Percentiles rank a stretch among this genome's conserved stretches.
phyloP scores from a whole-genome alignment of 768 basidiomycete species.

The Leucogyrophana mollusca region DNA sequence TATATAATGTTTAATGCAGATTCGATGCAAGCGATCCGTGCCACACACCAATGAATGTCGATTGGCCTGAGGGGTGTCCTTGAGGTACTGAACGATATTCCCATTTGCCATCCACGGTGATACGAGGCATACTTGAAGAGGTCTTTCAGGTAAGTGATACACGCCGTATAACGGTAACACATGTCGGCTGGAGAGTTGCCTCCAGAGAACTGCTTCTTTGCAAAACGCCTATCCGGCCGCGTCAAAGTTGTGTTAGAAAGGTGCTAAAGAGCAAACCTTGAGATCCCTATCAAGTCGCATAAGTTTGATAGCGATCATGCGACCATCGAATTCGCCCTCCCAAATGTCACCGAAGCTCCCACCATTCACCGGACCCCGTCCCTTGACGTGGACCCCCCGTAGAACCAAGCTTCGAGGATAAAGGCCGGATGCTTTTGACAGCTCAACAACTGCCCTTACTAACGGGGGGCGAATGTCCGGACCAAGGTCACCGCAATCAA shows the following conservation, averaged over 20 bases:
- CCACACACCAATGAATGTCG: slow-evolving; percentile 5
- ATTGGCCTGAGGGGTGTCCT: background rate
- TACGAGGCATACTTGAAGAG: background rate
- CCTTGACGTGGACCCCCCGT: background rate
- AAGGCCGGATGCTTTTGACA: slow-evolving; percentile 26
- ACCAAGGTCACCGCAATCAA: slow-evolving; percentile 25
- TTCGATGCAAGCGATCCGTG: slow-evolving; percentile 1
- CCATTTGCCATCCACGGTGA: slow-evolving; percentile 16
- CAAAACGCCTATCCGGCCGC: slow-evolving; percentile 13
- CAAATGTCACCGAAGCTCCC: slow-evolving; percentile 17
- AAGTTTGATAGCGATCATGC: slow-evolving; percentile 14
- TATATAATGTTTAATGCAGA: slow-evolving; percentile 1
- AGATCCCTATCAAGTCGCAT: slow-evolving; percentile 7
- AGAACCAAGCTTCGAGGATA: slow-evolving; percentile 28
- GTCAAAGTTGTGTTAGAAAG: slow-evolving; percentile 9
- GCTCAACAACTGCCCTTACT: slow-evolving; percentile 19
- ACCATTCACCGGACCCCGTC: slow-evolving; percentile 5
- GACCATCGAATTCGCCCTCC: slow-evolving; percentile 9
- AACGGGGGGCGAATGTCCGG: slow-evolving; percentile 26
- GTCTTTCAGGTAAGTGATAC: background rate
- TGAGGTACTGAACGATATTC: slow-evolving; percentile 12
- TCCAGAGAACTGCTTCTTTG: slow-evolving; percentile 14
- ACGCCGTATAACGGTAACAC: slow-evolving; percentile 15
- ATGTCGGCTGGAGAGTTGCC: slow-evolving; percentile 20
- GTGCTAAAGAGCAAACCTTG: slow-evolving; percentile 7